Evolutionary conservation across 2,329 filamentous ascomycete genomes (phyloP).

Genomic region (Pseudogymnoascus sp.): DNA sequence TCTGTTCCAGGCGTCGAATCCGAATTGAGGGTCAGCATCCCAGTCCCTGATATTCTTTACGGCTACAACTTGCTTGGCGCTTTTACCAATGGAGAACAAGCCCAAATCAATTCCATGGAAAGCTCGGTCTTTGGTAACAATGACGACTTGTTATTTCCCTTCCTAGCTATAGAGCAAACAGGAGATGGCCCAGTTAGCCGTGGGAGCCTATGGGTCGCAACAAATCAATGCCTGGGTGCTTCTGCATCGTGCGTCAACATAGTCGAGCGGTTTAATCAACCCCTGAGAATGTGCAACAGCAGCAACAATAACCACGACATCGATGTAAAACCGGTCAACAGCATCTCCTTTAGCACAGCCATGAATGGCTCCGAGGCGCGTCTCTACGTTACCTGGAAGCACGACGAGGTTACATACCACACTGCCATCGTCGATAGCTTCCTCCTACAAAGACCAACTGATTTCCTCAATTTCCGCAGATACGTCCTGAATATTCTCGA

Average conservation of each 20-base stretch:
- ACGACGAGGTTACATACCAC: slow-evolving; percentile 28
- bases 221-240: slow-evolving; percentile 32
- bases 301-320: slow-evolving; percentile 12
- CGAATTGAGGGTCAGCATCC: slow-evolving; percentile 19
- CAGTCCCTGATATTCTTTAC: slow-evolving; percentile 22
- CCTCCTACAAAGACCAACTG: slow-evolving; percentile 23
- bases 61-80: slow-evolving; percentile 17
- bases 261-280: slow-evolving; percentile 19
- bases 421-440: slow-evolving; percentile 26
- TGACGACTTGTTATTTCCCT: slow-evolving; percentile 21
- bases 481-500: slow-evolving; percentile 33
- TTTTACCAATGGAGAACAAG: slow-evolving; percentile 18
- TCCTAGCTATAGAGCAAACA: slow-evolving; percentile 28
- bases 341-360: slow-evolving; percentile 28
- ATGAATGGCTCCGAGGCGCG: slow-evolving; percentile 30
- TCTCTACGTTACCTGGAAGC: slow-evolving; percentile 32
- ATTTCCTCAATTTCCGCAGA: slow-evolving; percentile 29
- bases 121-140: slow-evolving; percentile 18
- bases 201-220: slow-evolving; percentile 30
- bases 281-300: slow-evolving; percentile 17
- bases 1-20: slow-evolving; percentile 16
- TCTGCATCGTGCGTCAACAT: slow-evolving; percentile 30
- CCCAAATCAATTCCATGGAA: slow-evolving; percentile 21
- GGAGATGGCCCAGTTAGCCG: slow-evolving; percentile 22
- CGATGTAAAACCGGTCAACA: not conserved